Percentiles rank a stretch among this genome's conserved stretches.
Evolutionary conservation across 148 eudicot genomes (phyloP).

Genomic region (Limonium bicolor): DNA sequence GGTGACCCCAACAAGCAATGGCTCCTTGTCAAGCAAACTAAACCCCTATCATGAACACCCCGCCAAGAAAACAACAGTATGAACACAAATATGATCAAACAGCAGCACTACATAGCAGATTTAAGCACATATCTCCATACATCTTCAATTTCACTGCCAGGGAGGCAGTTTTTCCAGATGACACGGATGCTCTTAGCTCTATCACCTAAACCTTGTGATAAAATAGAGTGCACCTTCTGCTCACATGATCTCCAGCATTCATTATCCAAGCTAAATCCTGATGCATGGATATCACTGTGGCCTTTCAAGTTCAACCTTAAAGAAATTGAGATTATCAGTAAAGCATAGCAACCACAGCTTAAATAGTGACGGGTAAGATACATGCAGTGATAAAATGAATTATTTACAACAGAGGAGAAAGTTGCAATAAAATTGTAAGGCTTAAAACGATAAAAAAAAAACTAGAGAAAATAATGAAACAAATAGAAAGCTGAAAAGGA

Average conservation of each 20-base stretch:
- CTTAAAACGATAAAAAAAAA: too few relatives aligned
- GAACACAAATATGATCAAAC: neutral
- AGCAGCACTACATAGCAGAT: neutral
- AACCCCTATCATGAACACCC: slow-evolving; percentile 71
- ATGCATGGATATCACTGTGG: slow-evolving; percentile 22
- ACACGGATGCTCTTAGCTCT: slow-evolving; percentile 70
- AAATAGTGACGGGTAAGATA: too few relatives aligned
- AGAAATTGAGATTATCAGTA: too few relatives aligned
- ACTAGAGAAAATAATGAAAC: too few relatives aligned
- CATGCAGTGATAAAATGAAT: too few relatives aligned
- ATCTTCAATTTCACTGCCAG: slow-evolving; percentile 40
- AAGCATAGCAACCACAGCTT: too few relatives aligned
- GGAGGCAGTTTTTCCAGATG: slow-evolving; percentile 53
- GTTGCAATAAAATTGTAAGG: too few relatives aligned
- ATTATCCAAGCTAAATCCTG: slow-evolving; percentile 60
- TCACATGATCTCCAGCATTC: slow-evolving; percentile 94
- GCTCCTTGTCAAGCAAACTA: slow-evolving; percentile 46
- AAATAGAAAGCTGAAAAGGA: too few relatives aligned
- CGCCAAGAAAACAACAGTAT: neutral
- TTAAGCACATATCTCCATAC: slow-evolving; percentile 22
- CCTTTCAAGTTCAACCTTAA: slow-evolving; percentile 74
- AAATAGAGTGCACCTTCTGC: slow-evolving; percentile 50
- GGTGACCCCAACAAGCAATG: slow-evolving; percentile 57
- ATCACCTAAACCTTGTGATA: slow-evolving; percentile 48
- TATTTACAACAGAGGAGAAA: too few relatives aligned